Conservation (phyloP, 1,139 yeast species). For the Trichomonascaceae sp. region DNA sequence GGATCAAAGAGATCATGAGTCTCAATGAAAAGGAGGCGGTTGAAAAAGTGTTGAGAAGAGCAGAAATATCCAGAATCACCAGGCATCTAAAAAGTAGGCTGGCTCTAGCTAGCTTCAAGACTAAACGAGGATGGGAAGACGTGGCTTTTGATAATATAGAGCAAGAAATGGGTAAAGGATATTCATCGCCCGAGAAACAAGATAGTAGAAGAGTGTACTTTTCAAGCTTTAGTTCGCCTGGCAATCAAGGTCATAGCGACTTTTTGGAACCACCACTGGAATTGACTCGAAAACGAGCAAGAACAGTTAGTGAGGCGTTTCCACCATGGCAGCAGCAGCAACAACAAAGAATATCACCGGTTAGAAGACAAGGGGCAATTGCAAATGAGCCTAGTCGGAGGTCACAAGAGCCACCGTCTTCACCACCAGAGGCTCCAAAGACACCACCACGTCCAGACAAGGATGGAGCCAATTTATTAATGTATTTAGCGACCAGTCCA, state of each 20-base stretch:
- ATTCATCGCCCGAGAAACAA: constrained; percentile 1
- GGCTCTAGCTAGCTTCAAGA: constrained; percentile 37
- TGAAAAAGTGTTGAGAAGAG: constrained; percentile 35
- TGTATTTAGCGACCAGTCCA: constrained; percentile 83
- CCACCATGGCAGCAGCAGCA: background rate
- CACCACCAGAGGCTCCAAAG: constrained; percentile 15
- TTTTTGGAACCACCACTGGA: constrained; percentile 9
- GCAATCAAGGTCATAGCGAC: background rate
- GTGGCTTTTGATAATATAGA: constrained; percentile 33
- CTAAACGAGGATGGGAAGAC: constrained; percentile 37
- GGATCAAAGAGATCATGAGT: constrained; percentile 2
- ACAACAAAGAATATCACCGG: background rate
- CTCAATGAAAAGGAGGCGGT: constrained; percentile 24
- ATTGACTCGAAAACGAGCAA: constrained; percentile 8
- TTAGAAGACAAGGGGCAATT: background rate
- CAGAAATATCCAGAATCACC: constrained; percentile 37
- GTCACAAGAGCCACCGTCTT: constrained; percentile 8
- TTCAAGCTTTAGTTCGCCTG: constrained; percentile 8
- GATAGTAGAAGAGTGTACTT: constrained; percentile 1
- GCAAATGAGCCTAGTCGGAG: background rate
- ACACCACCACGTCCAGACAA: constrained; percentile 39
- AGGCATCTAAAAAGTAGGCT: constrained; percentile 36
- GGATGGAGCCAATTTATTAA: constrained; percentile 76
- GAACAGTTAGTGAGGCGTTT: constrained; percentile 1
- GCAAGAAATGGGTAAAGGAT: constrained; percentile 19